Base-by-base conservation (phyloP, 2,329 filamentous ascomycete species). In the Penicillium digitatum region DNA sequence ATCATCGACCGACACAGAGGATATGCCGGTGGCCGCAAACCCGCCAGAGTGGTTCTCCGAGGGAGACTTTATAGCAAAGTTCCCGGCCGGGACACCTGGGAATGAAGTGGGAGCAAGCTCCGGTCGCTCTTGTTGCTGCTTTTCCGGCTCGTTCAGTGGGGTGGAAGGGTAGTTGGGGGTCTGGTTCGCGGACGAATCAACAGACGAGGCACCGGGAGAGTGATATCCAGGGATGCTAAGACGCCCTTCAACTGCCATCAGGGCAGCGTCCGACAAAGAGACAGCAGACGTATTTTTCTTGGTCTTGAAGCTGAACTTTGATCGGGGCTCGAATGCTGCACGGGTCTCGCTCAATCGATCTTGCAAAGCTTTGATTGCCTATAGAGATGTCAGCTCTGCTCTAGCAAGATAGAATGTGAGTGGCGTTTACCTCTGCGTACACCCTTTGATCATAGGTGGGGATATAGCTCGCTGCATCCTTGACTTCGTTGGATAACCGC, bases 361-460 rank as follows among this genome's bases (percentile, higher is more conserved):
- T 18, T 87, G 87, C 14, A 96, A 78, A 16, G 82, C 81, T 78
- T 94, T 95, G 73, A 96, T 85, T 22, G 88, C 83, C 84, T 90
- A 64, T 26, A 47, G 10, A 35, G 40, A 43, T n/a, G 52, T 73
- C 55, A 73, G 61, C 42, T 38, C 6, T 48, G 6, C 3, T 31
- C 32, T 32, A n/a, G 20, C n/a, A 29, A 14, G 18, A 39, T 31
- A 48, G 10, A 14, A 12, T 34, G 10, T 48, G 38, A 37, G 16
- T 22, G 29, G 35, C 27, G 58, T 64, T 52, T 74, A 91, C 89
- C 76, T 92, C 86, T 40, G 87, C 83, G 69, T 96, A 97, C 24
- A 88, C 87, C 63, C 89, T 85, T 71, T 94, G 90, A 67, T 97
- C 94, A 69, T 96, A 95, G 8, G 90, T 85, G 3, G 94, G 91